phyloP scores from a whole-genome alignment of 176 grass and related monocot genomes.

The Saccharum officinarum region DNA sequence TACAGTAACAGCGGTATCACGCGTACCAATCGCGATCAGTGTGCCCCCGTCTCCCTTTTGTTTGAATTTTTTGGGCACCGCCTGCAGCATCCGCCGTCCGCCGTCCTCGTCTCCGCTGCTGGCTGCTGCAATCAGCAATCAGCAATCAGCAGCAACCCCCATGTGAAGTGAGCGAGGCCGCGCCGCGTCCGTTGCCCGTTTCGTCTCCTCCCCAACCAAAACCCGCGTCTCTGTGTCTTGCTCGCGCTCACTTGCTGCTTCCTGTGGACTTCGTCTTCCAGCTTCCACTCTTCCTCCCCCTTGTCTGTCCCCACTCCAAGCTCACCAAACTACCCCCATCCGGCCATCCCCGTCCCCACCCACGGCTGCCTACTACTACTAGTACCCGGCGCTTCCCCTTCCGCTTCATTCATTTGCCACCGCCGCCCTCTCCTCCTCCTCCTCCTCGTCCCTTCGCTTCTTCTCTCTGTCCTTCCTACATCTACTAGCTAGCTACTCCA shows the following conservation, averaged over 20 bases:
- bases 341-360: neutral
- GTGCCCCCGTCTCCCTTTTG: neutral
- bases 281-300: neutral
- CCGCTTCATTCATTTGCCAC: neutral
- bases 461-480: neutral
- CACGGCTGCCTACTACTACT: neutral
- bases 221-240: neutral
- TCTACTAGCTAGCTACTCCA: too few relatives aligned
- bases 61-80: constrained; percentile 30
- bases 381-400: neutral
- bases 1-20: too few relatives aligned
- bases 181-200: neutral
- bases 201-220: neutral
- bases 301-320: neutral
- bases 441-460: neutral
- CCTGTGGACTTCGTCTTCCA: constrained; percentile 39
- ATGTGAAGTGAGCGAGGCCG: neutral
- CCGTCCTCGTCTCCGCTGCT: too few relatives aligned
- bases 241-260: neutral
- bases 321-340: neutral
- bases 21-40: neutral
- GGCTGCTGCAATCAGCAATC: neutral
- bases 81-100: too few relatives aligned
- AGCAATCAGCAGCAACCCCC: neutral
- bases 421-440: neutral